Conservation (phyloP, 441 rosid genomes). For the Hypseocharis bilobata region DNA sequence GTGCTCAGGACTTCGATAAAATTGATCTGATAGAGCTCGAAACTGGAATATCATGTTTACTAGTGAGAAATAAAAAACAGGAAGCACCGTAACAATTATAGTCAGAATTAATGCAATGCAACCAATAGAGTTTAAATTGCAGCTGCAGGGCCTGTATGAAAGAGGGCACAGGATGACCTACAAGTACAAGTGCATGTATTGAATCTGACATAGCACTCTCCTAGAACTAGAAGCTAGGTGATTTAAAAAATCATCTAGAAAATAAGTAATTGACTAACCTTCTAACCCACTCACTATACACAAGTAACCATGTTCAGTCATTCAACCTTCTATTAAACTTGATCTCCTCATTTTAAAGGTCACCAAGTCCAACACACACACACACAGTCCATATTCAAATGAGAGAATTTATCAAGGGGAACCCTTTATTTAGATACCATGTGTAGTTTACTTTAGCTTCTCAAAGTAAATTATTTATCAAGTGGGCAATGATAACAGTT, state of each 20-base stretch:
- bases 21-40: slow-evolving; percentile 45
- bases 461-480: not conserved
- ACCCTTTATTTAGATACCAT: not conserved
- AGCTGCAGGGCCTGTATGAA: not conserved
- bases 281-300: not conserved
- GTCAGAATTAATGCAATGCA: slow-evolving; percentile 3
- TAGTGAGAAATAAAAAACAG: slow-evolving; percentile 21
- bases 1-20: slow-evolving; percentile 38
- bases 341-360: not conserved
- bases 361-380: not conserved
- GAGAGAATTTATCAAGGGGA: not conserved
- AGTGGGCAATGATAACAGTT: not conserved
- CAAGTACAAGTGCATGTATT: too few relatives aligned
- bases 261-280: not conserved
- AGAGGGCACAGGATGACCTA: not conserved
- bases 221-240: not conserved
- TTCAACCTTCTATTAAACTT: not conserved
- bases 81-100: slow-evolving; percentile 14
- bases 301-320: not conserved
- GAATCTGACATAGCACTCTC: too few relatives aligned
- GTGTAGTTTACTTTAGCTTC: not conserved
- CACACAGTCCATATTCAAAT: not conserved
- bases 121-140: not conserved
- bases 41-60: slow-evolving; percentile 32
- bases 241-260: not conserved